Base-by-base conservation (phyloP, 2,329 filamentous ascomycete genomes). In the Iodosphaeria phyllophila region DNA sequence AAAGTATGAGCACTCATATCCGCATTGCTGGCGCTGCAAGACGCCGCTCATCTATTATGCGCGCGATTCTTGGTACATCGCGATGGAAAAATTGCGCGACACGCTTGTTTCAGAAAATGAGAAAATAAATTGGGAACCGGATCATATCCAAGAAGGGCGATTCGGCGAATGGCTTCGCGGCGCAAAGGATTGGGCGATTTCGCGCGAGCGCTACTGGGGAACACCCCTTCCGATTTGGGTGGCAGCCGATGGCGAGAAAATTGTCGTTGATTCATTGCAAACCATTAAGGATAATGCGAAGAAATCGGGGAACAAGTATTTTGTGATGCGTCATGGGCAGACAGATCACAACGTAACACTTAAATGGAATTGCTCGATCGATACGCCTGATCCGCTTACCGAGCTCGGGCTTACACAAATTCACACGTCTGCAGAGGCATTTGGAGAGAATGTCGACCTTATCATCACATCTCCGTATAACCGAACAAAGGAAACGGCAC, bases 181-280 rank as follows among this genome's bases (percentile, higher is more conserved):
- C 43, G 84, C 86, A 9, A 74, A 76, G 30, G 86, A 95, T 49
- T 95, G 86, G 86, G 92, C 92, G 44, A 76, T 95, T 16, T 89
- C 82, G 27, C 65, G 86, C 35, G 92, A 92, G 48, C 68, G 86
- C 28, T 95, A 91, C 52, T 93, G 86, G 86, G 86, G 86, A 25
- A 93, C 83, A 0, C 84, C 84, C 2, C 71, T 93, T 30, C 84
- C 84, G 5, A 51, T 93, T 18, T 95, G 86, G 86, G 75, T 79
- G 18, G 92, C 79, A 41, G 80, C 91, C 16, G 84, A 93, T 43
- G 59, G 74, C 41, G 76, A 86, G 42, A 86, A 95, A 50, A 60
- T 78, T 32, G n/a, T n/a, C n/a, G n/a, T n/a, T n/a, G n/a, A n/a
- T n/a, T n/a, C n/a, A n/a, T n/a, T n/a, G n/a, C n/a, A n/a, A n/a